A percentile compares a stretch with the other conserved stretches of the same genome.
Conservation (phyloP, 441 rosid species). For the Biscutella laevigata region DNA sequence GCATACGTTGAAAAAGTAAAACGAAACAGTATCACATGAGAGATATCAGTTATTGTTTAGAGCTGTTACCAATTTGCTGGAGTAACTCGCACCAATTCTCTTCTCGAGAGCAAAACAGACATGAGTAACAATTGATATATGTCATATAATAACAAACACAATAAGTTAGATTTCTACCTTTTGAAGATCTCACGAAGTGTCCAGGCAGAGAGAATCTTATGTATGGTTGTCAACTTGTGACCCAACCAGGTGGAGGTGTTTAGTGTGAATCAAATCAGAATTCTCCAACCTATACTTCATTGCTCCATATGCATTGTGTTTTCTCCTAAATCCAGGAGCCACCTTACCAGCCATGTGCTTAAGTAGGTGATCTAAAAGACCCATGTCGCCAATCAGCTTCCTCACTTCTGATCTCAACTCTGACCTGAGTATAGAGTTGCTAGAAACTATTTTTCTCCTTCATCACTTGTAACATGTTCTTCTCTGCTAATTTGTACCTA, state of each 20-base stretch:
- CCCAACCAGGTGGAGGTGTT: slow-evolving; percentile 97
- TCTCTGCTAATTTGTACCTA: slow-evolving; percentile 83
- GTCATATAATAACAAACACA: not conserved
- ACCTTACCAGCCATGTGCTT: slow-evolving; percentile 95
- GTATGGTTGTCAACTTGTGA: slow-evolving; percentile 71
- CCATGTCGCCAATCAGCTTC: slow-evolving; percentile 89
- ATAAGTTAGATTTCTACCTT: slow-evolving; percentile 30
- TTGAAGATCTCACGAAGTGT: slow-evolving; percentile 51
- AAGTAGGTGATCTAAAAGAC: slow-evolving; percentile 81
- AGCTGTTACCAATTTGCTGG: slow-evolving; percentile 50
- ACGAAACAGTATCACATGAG: not conserved
- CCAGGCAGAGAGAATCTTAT: slow-evolving; percentile 70
- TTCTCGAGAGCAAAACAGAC: slow-evolving; percentile 15
- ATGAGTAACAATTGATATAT: not conserved
- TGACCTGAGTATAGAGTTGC: slow-evolving; percentile 65
- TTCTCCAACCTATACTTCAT: slow-evolving; percentile 97
- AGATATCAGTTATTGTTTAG: not conserved
- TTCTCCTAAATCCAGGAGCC: slow-evolving; percentile 88
- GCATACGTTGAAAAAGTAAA: not conserved
- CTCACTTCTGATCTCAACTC: slow-evolving; percentile 69
- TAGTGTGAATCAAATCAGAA: slow-evolving; percentile 59
- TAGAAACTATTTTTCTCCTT: slow-evolving; percentile 67
- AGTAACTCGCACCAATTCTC: slow-evolving; percentile 41
- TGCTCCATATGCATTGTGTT: slow-evolving; percentile 89
- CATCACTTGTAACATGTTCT: slow-evolving; percentile 73